phyloP scores from a whole-genome alignment of 345 rosid genomes.

The Passiflora organensis region DNA sequence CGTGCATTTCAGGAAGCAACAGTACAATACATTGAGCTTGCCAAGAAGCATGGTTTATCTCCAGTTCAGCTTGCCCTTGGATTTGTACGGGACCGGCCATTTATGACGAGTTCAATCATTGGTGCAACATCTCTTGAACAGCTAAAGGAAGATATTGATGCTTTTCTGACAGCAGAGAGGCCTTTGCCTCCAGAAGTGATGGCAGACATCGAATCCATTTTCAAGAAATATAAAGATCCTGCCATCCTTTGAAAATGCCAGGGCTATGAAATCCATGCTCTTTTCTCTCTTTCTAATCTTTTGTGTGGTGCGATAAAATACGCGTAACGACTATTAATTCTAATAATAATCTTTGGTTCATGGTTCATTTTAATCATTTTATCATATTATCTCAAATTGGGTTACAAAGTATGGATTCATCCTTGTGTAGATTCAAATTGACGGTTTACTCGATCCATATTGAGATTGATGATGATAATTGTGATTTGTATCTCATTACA shows the following conservation, averaged over 20 bases:
- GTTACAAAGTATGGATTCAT: too few relatives aligned
- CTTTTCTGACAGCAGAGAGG: slow-evolving; percentile 51
- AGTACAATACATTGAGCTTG: slow-evolving; percentile 51
- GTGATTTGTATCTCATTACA: too few relatives aligned
- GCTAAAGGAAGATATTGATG: slow-evolving; percentile 76
- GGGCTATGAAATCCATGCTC: not conserved
- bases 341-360: too few relatives aligned
- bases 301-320: too few relatives aligned
- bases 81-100: slow-evolving; percentile 70
- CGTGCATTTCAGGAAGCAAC: slow-evolving; percentile 63
- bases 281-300: not conserved
- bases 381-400: too few relatives aligned
- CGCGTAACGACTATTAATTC: too few relatives aligned
- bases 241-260: slow-evolving; percentile 20
- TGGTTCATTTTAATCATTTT: too few relatives aligned
- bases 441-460: too few relatives aligned
- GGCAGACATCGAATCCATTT: slow-evolving; percentile 59
- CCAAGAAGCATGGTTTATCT: slow-evolving; percentile 63
- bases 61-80: slow-evolving; percentile 75
- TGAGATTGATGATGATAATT: too few relatives aligned
- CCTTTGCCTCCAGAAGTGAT: slow-evolving; percentile 56
- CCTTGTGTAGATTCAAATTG: too few relatives aligned
- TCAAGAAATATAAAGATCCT: slow-evolving; percentile 68
- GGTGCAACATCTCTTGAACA: slow-evolving; percentile 80
- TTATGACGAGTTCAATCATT: slow-evolving; percentile 69